Base-by-base conservation (phyloP, 1,139 yeast genomes). In the Scheffersomyces titani region DNA sequence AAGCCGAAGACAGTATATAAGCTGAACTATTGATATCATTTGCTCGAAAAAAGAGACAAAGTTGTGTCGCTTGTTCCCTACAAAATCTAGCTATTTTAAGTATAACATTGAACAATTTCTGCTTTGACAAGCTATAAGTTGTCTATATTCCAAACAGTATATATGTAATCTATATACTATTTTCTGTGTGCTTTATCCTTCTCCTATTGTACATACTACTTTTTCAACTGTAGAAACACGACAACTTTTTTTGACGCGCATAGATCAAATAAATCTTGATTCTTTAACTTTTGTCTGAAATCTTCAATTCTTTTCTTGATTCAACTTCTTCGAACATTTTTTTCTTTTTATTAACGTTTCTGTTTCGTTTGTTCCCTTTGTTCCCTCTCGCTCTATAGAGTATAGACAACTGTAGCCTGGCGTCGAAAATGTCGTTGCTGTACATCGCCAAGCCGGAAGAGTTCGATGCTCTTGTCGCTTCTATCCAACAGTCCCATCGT, bases 401-500 rank as follows among this genome's bases (percentile, higher is more conserved):
- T 30, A 30, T 30, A 30, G 9, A 30, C 40, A 11, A 30, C 40
- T 30, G 40, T 30, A 30, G 40, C 40, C 40, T 30, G 40, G 40
- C 40, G 40, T 30, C 16, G 40, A 30, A 30, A 30, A 30, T 30
- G 40, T 16, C 40, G 40, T 30, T 16, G 40, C 40, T 30, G 40
- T 30, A 30, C 53, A 19, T 50, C 13, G 19, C 54, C 36, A 63
- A 65, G 52, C 77, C 77, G 1, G 63, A 60, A 5, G 76, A 66
- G 49, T 73, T 65, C 61, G 73, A 71, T 52, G 70, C 64, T 5
- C 62, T 74, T 36, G 64, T 64, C 3, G 51, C 51, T 18, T 60
- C 64, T 18, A 72, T 75, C 47, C 58, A 58, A 21, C 57, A 54
- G 51, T 68, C 76, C 19, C 72, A 72, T 49, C 58, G 54, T 19